Base-by-base conservation (phyloP, 306 rosid genomes). In the Rosa lucieae region DNA sequence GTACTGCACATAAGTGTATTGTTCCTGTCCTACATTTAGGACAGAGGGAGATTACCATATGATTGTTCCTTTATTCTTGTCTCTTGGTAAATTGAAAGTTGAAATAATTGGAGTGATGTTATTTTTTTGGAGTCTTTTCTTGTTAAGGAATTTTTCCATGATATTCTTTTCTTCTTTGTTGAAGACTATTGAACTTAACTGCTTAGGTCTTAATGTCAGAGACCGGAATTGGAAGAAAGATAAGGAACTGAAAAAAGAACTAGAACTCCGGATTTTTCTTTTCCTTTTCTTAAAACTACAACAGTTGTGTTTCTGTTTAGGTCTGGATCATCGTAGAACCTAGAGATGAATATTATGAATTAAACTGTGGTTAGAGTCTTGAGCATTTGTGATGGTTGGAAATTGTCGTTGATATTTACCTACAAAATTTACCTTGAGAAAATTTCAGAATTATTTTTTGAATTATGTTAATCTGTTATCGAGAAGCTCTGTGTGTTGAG, bases 1-100 rank as follows among this genome's bases (percentile, higher is more conserved):
- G 77, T 78, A 67, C 79, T 79, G 29, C 18, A 14, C 26, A 7
- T 37, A 35, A 35, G 0, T 32, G 12, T 68, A 70, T 61, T 58
- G 9, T 71, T 72, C 72, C 18, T 56, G 10, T 66, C 21, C 23
- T 65, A 35, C 18, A 11, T 63, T 62, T 26, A 21, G 55, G 37
- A 70, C 55, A 21, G 6, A 53, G 51, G 26, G 65, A n/a, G 48
- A 3, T 40, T 23, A 39, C 67, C 17, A n/a, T 53, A 9, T 55
- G 17, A 55, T 53, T 72, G 2, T 49, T 35, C 14, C n/a, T 20
- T 18, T 52, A 15, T 55, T 53, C 20, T 32, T 37, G 11, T 73
- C 14, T 73, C 66, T 49, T 49, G 32, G 8, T 52, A 8, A 37
- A 73, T 32, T 73, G 51, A n/a, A 73, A 73, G 14, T 73, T 39